Base-by-base conservation (phyloP, 148 eudicot species). In the Diospyros lotus region DNA sequence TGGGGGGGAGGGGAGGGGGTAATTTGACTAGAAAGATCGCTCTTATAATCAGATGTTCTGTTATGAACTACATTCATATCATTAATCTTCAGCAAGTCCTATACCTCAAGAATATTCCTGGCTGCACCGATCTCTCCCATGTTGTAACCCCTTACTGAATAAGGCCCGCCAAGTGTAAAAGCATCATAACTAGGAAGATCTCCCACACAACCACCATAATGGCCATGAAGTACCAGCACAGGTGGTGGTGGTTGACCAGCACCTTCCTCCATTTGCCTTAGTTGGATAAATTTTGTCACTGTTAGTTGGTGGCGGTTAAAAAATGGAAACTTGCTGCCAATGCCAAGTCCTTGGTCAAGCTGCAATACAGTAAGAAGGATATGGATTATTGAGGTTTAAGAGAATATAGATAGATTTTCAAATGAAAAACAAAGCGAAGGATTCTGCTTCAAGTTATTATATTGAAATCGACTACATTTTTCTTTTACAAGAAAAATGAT, bases 71-170 rank as follows among this genome's bases (percentile, higher is more conserved):
- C 9, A 15, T 28, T 42, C 56, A 50, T 48, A 50, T 18, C n/a
- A 50, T 28, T 58, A 68, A 14, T 50, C 15, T 50, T 50, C n/a
- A 28, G 42, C 2, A 50, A 9, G 13, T 61, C 13, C 3, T 74
- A 9, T 84, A 95, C 98, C 98, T 95, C 99, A 18, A 95, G 93
- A 62, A 93, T 91, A 80, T 88, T 91, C 84, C 98, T 85, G 51
- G 99, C 99, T 68, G 99, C 99, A 82, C 98, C 99, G 53, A 95
- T 78, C 84, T 95, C 99, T 50, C 99, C 99, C 99, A 95, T 93
- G 88, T 90, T 93, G 79, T 95, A 95, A 79, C 99, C 99, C 73
- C 99, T 85, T n/a, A 95, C 99, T 11, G 99, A 95, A 69, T 95
- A 95, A 58, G 99, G 99, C 9, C 99, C 99, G 11, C 99, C 99